phyloP scores from a whole-genome alignment of 352 stramenopile species.

The Globisporangium okanoganense region DNA sequence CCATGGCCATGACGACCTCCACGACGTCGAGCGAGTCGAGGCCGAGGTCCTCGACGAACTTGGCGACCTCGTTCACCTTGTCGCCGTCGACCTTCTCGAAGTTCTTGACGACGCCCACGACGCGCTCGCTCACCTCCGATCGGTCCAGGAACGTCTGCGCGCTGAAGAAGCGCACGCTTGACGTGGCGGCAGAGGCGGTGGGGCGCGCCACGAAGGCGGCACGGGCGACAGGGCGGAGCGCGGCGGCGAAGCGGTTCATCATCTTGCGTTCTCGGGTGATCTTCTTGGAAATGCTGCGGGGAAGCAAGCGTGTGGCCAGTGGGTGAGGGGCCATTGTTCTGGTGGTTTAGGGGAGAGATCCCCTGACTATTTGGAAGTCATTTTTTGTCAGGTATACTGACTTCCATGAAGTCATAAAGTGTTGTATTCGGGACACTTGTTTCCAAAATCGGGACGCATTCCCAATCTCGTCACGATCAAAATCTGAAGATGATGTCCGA shows the following conservation, averaged over 20 bases:
- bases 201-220: constrained; percentile 43
- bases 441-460: not conserved
- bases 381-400: not conserved
- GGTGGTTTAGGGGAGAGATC: not conserved
- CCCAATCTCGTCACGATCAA: not conserved
- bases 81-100: constrained; percentile 98
- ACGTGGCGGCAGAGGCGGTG: constrained; percentile 11
- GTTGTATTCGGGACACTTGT: not conserved
- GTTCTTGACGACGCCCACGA: constrained; percentile 98
- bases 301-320: not conserved
- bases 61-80: constrained; percentile 90
- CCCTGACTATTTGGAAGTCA: not conserved
- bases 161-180: constrained; percentile 65
- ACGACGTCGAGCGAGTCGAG: constrained; percentile 98
- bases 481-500: constrained; percentile 10
- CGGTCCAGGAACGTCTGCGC: constrained; percentile 87
- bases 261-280: constrained; percentile 36
- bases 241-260: constrained; percentile 82
- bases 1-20: constrained; percentile 98
- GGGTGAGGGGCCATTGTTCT: not conserved
- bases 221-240: constrained; percentile 62
- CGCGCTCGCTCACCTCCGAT: constrained; percentile 95
- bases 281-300: constrained; percentile 14
- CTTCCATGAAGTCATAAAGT: not conserved
- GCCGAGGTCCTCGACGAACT: constrained; percentile 98